A percentile compares a stretch with the other conserved stretches of the same genome.
phyloP scores from a whole-genome alignment of 257 asterid genomes.

The Leptodermis oblonga region DNA sequence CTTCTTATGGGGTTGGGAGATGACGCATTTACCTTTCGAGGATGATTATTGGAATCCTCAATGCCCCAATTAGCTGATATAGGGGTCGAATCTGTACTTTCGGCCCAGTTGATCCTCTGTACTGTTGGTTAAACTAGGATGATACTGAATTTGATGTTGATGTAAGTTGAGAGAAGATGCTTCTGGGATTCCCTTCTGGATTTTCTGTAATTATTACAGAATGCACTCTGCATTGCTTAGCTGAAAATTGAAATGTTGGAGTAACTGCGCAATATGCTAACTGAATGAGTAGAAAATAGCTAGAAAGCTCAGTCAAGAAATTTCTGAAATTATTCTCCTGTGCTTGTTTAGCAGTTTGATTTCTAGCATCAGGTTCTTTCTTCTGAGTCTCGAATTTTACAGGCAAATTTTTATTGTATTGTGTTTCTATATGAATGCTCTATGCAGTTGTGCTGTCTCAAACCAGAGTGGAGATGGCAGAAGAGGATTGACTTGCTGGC shows the following conservation, averaged over 20 bases:
- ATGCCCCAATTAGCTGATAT: neutral
- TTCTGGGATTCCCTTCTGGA: no score
- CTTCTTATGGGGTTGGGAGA: neutral
- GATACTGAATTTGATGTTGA: no score
- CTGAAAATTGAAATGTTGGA: neutral
- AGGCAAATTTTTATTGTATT: neutral
- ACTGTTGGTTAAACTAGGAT: no score
- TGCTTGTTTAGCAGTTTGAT: neutral
- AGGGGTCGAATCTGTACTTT: no score
- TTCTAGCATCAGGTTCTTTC: neutral
- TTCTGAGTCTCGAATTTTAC: neutral
- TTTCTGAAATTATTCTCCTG: neutral
- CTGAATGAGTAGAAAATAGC: neutral
- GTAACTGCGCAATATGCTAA: neutral
- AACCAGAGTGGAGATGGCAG: slow-evolving; percentile 39
- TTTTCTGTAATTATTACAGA: no score
- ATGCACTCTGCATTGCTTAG: neutral
- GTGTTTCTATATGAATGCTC: neutral
- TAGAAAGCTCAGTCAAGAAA: neutral
- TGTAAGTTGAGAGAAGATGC: no score
- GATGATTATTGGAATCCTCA: neutral
- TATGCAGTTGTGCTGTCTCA: slow-evolving; percentile 43
- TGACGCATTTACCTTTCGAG: neutral
- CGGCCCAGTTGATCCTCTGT: no score
- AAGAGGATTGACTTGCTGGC: slow-evolving; percentile 31